Evolutionary conservation across 2,329 filamentous ascomycete species (phyloP), one percentile per base, ranked within the genome.

Genomic region (Emmonsiellopsis sp.): DNA sequence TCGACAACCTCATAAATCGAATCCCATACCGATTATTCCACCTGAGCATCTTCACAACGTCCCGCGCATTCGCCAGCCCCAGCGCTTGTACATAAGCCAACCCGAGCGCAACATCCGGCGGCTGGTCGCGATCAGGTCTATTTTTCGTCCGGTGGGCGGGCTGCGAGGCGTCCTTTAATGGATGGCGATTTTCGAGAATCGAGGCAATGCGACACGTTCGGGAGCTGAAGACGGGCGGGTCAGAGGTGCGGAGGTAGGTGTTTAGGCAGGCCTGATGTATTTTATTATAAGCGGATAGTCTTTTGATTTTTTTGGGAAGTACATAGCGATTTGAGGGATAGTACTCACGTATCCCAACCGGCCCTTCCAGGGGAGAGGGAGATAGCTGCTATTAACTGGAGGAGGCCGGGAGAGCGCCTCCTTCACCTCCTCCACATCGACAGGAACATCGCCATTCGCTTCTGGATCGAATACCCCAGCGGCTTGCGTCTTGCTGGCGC

Each of bases 1-100:
- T 95, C 60, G 88, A 95, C 17, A 97, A 75, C 1, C 92, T 82
- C 81, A 97, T 82, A 67, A 97, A 96, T 60, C 84, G 91, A 70
- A 97, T 97, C 40, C 86, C 85, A 59, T 92, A 96, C 60, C 83
- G 87, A 58, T 94, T 85, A 64, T 97, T 96, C 92, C 92, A 97
- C 1, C 83, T 80, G 7, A 96, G 64, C 82, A 96, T 88, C 68
- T 94, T 95, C 54, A 79, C 72, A 34, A 96, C 82, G 61, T 97
- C 92, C 42, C 81, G 78, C 1, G 87, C 86, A 68, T 97, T 97
- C 13, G 87, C 82, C 9, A 95, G 68, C 0, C 89, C 88, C 1
- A 96, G 68, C 0, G 80, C 76, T 66, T 95, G 83, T 0, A 95
- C 82, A 58, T 86, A 95, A 56, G 75, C 76, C 10, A 95, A 68